phyloP scores from a whole-genome alignment of 208 protist genomes.

The Leishmania tarentolae region DNA sequence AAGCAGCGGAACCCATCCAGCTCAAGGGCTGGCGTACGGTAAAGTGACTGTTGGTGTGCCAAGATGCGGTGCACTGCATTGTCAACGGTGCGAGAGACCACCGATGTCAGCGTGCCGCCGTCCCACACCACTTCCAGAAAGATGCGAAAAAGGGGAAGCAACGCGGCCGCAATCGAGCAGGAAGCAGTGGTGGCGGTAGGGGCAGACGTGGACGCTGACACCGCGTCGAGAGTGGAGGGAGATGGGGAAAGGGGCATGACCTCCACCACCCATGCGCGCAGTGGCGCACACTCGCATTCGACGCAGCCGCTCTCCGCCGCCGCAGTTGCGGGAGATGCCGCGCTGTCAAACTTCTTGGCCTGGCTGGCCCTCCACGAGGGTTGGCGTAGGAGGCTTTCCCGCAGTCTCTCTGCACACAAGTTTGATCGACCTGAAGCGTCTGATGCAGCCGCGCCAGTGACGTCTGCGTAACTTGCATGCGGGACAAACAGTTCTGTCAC shows the following conservation, averaged over 20 bases:
- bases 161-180: slow-evolving; percentile 3
- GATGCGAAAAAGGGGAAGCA: slow-evolving; percentile 16
- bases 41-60: slow-evolving; percentile 10
- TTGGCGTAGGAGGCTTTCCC: neutral
- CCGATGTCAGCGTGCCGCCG: neutral
- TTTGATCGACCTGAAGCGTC: neutral
- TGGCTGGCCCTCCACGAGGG: neutral
- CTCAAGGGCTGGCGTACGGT: slow-evolving; percentile 15
- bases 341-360: neutral
- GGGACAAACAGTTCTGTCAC: slow-evolving; percentile 66
- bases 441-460: neutral
- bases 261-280: slow-evolving; percentile 29
- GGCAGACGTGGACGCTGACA: neutral
- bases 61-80: neutral
- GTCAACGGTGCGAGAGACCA: neutral
- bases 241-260: slow-evolving; percentile 1
- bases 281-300: slow-evolving; percentile 5
- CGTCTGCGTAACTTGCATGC: neutral
- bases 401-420: slow-evolving; percentile 6
- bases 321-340: neutral
- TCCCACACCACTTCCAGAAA: slow-evolving; percentile 27
- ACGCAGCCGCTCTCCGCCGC: neutral
- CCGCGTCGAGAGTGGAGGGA: neutral
- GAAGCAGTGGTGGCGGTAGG: neutral
- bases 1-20: slow-evolving; percentile 23